Percentiles rank a stretch among this genome's conserved stretches.
phyloP scores from a whole-genome alignment of 257 asterid genomes.

The Eustoma russellianum region DNA sequence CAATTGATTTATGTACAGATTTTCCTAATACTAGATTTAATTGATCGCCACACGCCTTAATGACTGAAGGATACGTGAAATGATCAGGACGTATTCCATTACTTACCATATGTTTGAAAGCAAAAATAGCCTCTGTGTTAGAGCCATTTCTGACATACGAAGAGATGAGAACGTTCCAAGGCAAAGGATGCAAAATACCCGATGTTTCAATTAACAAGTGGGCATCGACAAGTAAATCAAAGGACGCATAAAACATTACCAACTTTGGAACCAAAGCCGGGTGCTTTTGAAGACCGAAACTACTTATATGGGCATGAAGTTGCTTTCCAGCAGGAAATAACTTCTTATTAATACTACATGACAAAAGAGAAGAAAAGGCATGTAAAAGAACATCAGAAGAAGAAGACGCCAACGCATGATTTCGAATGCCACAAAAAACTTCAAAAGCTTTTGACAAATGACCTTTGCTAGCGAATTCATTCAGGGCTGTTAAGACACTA shows the following conservation, averaged over 20 bases:
- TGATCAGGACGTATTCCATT: conserved; percentile 48
- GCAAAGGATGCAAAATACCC: conserved; percentile 40
- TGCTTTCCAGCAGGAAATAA: conserved; percentile 53
- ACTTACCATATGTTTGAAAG: conserved; percentile 46
- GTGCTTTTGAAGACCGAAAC: conserved; percentile 46
- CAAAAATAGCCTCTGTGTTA: conserved; percentile 36
- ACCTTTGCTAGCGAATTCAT: conserved; percentile 50
- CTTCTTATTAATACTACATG: conserved; percentile 43
- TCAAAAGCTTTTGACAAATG: conserved; percentile 50
- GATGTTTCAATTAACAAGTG: conserved; percentile 35
- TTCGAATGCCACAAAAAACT: conserved; percentile 38
- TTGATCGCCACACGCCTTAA: conserved; percentile 83
- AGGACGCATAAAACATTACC: conserved; percentile 44
- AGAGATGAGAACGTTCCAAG: conserved; percentile 77
- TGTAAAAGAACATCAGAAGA: conserved; percentile 29
- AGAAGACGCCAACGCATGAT: conserved; percentile 25
- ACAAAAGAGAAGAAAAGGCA: conserved; percentile 50
- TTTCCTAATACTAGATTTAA: conserved; percentile 47
- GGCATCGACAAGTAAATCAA: conserved; percentile 39
- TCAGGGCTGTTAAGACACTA: conserved; percentile 41
- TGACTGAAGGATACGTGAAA: conserved; percentile 72
- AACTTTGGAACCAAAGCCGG: conserved; percentile 49
- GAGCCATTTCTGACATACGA: conserved; percentile 43
- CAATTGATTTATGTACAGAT: conserved; percentile 49
- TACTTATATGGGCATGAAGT: conserved; percentile 56